Evolutionary conservation across 2,329 filamentous ascomycete genomes (phyloP).

Genomic region (Tolypocladium sp.): DNA sequence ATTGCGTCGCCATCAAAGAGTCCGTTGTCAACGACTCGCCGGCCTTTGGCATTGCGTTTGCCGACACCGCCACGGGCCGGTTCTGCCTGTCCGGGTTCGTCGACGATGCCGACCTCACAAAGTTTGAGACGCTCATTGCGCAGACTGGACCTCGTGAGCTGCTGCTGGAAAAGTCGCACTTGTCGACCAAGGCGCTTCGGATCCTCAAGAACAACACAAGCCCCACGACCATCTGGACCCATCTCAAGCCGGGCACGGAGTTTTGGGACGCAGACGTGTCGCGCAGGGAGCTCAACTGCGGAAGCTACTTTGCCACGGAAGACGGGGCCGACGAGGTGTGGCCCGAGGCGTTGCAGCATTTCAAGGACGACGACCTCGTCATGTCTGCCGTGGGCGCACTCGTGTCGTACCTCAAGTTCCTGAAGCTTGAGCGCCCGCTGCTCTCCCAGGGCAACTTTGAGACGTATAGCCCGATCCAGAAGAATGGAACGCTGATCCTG

Average conservation of each 20-base stretch:
- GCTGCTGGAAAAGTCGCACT: conserved; percentile 74
- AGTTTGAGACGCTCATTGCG: conserved; percentile 93
- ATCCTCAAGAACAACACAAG: conserved; percentile 94
- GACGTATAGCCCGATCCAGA: conserved; percentile 83
- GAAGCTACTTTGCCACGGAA: conserved; percentile 65
- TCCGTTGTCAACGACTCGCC: conserved; percentile 63
- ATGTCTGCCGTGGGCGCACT: conserved; percentile 91
- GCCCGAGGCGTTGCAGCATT: conserved; percentile 66
- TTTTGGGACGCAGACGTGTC: conserved; percentile 86
- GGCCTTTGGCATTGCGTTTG: conserved; percentile 84
- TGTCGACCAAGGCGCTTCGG: conserved; percentile 82
- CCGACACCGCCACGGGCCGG: conserved; percentile 90
- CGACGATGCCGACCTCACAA: conserved; percentile 88
- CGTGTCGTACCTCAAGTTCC: conserved; percentile 71
- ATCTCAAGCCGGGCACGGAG: conserved; percentile 76
- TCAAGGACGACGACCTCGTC: conserved; percentile 66
- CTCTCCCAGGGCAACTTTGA: conserved; percentile 86
- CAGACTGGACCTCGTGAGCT: conserved; percentile 85
- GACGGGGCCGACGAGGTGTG: conserved; percentile 53
- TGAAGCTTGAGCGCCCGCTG: conserved; percentile 83
- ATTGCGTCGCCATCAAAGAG: conserved; percentile 91
- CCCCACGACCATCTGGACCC: conserved; percentile 91
- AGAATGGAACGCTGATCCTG: conserved; percentile 83
- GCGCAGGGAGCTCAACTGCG: conserved; percentile 68
- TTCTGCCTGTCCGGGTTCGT: conserved; percentile 89